Percentiles rank a stretch among this genome's conserved stretches.
These are phyloP conservation scores for Scedosporium boydii DNA, from an alignment of 2,329 filamentous ascomycete species.

Conservation along the genomic window DNA sequence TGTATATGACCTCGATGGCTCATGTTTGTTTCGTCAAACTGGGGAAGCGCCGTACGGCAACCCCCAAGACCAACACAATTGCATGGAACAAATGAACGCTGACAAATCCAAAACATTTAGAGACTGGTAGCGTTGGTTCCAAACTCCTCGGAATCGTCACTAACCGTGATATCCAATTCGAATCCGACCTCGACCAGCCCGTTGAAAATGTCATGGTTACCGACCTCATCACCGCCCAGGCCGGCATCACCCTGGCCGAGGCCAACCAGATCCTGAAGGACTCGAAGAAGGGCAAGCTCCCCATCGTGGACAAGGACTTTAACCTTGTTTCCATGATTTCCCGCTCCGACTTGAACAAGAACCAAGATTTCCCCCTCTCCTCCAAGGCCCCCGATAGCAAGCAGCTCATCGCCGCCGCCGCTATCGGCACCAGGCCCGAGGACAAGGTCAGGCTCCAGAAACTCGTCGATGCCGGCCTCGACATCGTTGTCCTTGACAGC, in stretches of 20 bases:
- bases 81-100: slow-evolving; percentile 6
- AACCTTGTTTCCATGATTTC: slow-evolving; percentile 90
- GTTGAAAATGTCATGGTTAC: slow-evolving; percentile 92
- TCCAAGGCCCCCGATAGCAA: slow-evolving; percentile 96
- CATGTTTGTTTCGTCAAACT: slow-evolving; percentile 10
- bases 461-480: slow-evolving; percentile 88
- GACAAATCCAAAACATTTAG: slow-evolving; percentile 35
- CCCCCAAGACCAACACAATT: slow-evolving; percentile 1
- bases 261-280: slow-evolving; percentile 88
- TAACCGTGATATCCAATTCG: slow-evolving; percentile 96
- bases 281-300: slow-evolving; percentile 98
- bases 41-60: neutral
- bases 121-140: slow-evolving; percentile 83
- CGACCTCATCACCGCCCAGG: slow-evolving; percentile 78
- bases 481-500: slow-evolving; percentile 91
- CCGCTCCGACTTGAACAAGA: slow-evolving; percentile 95
- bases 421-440: slow-evolving; percentile 89
- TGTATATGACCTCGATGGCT: slow-evolving; percentile 34
- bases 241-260: slow-evolving; percentile 74
- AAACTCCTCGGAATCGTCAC: slow-evolving; percentile 97
- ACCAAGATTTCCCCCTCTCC: slow-evolving; percentile 90
- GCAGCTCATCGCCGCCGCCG: slow-evolving; percentile 90
- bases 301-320: slow-evolving; percentile 73
- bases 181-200: slow-evolving; percentile 60
- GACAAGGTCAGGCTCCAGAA: slow-evolving; percentile 80